Evolutionary conservation across 1,284 basidiomycete genomes (phyloP).

Genomic region (Ganoderma sinense): DNA sequence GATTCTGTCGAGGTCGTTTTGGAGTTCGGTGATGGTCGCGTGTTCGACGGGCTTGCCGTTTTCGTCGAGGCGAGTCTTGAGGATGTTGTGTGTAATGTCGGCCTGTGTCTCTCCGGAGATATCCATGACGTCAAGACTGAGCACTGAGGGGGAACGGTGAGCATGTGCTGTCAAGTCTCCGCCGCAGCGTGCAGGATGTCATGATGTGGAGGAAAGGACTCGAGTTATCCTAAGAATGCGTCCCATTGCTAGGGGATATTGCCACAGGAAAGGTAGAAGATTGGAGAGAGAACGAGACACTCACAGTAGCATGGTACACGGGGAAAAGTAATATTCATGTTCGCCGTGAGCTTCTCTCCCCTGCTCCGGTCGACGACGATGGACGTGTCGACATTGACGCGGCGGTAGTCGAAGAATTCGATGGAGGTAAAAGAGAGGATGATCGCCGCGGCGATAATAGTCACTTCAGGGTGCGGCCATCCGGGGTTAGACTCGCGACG

Average conservation of each 20-base stretch:
- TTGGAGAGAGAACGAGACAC: constrained; percentile 41
- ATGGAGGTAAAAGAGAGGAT: constrained; percentile 92
- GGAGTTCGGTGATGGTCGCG: constrained; percentile 68
- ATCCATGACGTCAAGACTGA: constrained; percentile 97
- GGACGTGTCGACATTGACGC: constrained; percentile 86
- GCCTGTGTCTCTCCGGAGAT: constrained; percentile 95
- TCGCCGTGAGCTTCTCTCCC: constrained; percentile 93
- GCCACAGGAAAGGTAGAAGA: no score
- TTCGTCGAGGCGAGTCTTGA: constrained; percentile 81
- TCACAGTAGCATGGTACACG: constrained; percentile 96
- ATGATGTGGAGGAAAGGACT: not conserved
- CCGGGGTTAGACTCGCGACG: constrained; percentile 1
- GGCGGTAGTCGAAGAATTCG: constrained; percentile 96
- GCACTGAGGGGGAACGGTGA: constrained; percentile 57
- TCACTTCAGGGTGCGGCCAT: constrained; percentile 67
- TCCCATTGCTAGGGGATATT: not conserved
- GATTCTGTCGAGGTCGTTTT: constrained; percentile 87
- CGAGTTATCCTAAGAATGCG: not conserved
- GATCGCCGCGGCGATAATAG: constrained; percentile 90
- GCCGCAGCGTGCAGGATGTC: not conserved
- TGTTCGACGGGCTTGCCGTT: constrained; percentile 68
- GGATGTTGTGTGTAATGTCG: constrained; percentile 89
- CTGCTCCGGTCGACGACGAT: constrained; percentile 93
- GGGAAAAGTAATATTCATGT: constrained; percentile 95
- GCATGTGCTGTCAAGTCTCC: not conserved